Percentiles rank a stretch among this genome's conserved stretches.
These are phyloP conservation scores for Kodamaea derodonti DNA, from an alignment of 1,139 yeast species.

Conservation along the genomic window DNA sequence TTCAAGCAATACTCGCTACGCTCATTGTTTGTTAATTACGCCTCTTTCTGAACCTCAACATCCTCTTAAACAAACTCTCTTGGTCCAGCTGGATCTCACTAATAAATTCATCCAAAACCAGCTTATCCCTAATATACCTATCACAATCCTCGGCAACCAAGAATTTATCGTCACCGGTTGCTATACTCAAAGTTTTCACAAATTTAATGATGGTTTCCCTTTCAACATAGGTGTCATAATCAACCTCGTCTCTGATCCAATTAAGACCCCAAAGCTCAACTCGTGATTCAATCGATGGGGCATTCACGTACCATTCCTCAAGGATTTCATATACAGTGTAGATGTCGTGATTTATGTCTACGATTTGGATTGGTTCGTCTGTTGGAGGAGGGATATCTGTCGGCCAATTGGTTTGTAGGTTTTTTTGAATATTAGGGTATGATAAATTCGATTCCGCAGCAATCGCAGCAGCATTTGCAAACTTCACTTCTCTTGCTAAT, in stretches of 20 bases:
- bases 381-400: conserved; percentile 8
- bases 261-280: conserved; percentile 14
- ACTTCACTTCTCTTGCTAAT: background rate
- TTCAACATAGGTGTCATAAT: conserved; percentile 14
- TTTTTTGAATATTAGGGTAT: background rate
- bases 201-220: conserved; percentile 12
- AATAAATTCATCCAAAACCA: conserved; percentile 16
- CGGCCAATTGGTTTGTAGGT: conserved; percentile 4
- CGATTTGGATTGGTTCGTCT: conserved; percentile 7
- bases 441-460: conserved; percentile 7
- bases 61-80: conserved; percentile 13
- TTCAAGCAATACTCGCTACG: too few relatives aligned
- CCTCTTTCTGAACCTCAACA: conserved; percentile 3
- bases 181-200: conserved; percentile 10
- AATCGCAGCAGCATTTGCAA: conserved; percentile 1
- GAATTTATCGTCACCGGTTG: conserved; percentile 12
- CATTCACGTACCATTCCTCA: conserved; percentile 14
- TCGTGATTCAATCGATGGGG: conserved; percentile 11
- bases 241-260: conserved; percentile 16
- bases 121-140: conserved; percentile 13
- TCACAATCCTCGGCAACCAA: conserved; percentile 14
- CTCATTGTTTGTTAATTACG: too few relatives aligned
- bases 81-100: conserved; percentile 16
- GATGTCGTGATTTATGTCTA: conserved; percentile 16
- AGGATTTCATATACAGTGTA: conserved; percentile 13